These are phyloP conservation scores for Fusarium cicatricum DNA, from an alignment of 2,329 filamentous ascomycete species.

Conservation along the genomic window DNA sequence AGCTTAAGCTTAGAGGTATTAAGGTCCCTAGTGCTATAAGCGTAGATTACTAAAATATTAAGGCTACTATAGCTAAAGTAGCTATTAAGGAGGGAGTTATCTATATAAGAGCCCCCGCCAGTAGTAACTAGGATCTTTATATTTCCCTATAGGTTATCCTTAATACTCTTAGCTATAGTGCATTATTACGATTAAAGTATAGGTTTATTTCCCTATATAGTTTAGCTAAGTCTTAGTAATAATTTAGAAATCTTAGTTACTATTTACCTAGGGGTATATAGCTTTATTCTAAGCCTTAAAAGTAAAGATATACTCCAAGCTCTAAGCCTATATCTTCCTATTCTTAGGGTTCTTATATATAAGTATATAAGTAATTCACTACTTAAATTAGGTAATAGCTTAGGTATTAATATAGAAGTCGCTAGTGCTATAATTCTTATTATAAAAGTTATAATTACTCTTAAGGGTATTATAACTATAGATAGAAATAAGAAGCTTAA, in stretches of 20 bases:
- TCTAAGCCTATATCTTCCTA: slow-evolving; percentile 27
- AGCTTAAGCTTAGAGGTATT: slow-evolving; percentile 30
- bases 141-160: slow-evolving; percentile 29
- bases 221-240: too few species aligned
- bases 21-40: slow-evolving; percentile 37
- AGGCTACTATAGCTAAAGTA: slow-evolving; percentile 10
- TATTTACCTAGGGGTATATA: slow-evolving; percentile 28
- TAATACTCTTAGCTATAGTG: slow-evolving; percentile 35
- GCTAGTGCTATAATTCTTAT: background rate
- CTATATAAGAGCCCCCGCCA: slow-evolving; percentile 29
- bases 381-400: background rate
- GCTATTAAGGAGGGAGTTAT: slow-evolving; percentile 18
- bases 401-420: slow-evolving; percentile 6
- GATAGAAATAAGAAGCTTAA: slow-evolving; percentile 8
- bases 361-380: background rate
- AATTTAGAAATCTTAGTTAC: too few species aligned
- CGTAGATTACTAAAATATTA: slow-evolving; percentile 11
- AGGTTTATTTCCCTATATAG: slow-evolving; percentile 21
- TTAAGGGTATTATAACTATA: slow-evolving; percentile 6
- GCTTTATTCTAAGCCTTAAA: slow-evolving; percentile 38
- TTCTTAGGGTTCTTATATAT: slow-evolving; percentile 9
- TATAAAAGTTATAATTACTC: slow-evolving; percentile 4
- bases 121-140: slow-evolving; percentile 30
- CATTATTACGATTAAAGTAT: slow-evolving; percentile 34
- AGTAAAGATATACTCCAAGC: slow-evolving; percentile 36